A percentile compares a stretch with the other conserved stretches of the same genome.
Evolutionary conservation across 768 basidiomycete species (phyloP).

Genomic region (Tylopilus felleus): DNA sequence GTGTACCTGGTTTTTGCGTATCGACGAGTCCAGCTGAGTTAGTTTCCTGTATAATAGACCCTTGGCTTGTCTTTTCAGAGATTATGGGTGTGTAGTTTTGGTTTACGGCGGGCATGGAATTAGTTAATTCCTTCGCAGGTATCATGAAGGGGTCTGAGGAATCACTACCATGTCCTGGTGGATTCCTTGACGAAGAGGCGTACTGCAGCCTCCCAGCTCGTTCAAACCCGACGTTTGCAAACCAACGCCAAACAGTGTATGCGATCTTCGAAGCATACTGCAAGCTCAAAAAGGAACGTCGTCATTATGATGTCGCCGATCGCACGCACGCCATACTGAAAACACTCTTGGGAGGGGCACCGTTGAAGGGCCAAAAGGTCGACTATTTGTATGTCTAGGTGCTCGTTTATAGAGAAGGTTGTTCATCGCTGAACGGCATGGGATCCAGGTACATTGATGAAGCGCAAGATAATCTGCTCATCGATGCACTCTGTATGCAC

Average conservation of each 20-base stretch:
- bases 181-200: slow-evolving; percentile 40
- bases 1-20: slow-evolving; percentile 1
- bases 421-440: not conserved
- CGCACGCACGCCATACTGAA: slow-evolving; percentile 54
- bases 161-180: slow-evolving; percentile 33
- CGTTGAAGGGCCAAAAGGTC: slow-evolving; percentile 40
- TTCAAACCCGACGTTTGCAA: slow-evolving; percentile 52
- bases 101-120: not conserved
- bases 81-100: slow-evolving; percentile 48
- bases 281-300: slow-evolving; percentile 39
- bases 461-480: slow-evolving; percentile 66
- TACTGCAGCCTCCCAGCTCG: slow-evolving; percentile 53
- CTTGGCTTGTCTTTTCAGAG: slow-evolving; percentile 61
- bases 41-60: slow-evolving; percentile 42
- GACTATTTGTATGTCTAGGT: slow-evolving; percentile 49
- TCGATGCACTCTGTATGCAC: slow-evolving; percentile 55
- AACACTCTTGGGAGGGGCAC: slow-evolving; percentile 26
- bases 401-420: not conserved
- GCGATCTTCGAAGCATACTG: slow-evolving; percentile 51
- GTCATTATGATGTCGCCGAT: slow-evolving; percentile 58
- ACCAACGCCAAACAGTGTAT: slow-evolving; percentile 47
- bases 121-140: slow-evolving; percentile 30
- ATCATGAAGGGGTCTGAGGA: slow-evolving; percentile 67
- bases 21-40: not conserved
- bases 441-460: slow-evolving; percentile 61